These are phyloP conservation scores for Geotrichum histeridarum DNA, from an alignment of 1,139 yeast species.

Conservation along the genomic window DNA sequence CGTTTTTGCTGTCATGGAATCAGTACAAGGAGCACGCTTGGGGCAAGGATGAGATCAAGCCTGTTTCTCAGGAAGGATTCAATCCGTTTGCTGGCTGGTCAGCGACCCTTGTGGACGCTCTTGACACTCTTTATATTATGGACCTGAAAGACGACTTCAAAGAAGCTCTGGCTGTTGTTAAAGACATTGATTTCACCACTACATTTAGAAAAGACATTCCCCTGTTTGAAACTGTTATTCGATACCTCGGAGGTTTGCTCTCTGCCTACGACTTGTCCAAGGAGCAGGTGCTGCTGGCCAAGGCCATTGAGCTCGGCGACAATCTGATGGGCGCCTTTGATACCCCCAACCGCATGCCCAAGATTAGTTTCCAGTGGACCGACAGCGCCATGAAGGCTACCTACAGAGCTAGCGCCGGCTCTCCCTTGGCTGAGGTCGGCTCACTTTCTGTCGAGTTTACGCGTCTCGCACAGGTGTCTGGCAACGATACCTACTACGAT, in stretches of 20 bases:
- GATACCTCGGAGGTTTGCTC: conserved; percentile 68
- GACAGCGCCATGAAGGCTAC: conserved; percentile 36
- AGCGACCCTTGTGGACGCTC: conserved; percentile 56
- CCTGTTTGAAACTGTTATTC: conserved; percentile 63
- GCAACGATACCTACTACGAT: conserved; percentile 47
- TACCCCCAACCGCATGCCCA: conserved; percentile 64
- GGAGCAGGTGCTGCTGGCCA: conserved; percentile 44
- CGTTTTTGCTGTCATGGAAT: conserved; percentile 55
- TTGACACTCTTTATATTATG: conserved; percentile 66
- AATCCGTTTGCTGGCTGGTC: conserved; percentile 49
- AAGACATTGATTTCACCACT: conserved; percentile 49
- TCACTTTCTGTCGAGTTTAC: conserved; percentile 67
- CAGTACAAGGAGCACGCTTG: conserved; percentile 56
- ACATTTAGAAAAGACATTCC: conserved; percentile 47
- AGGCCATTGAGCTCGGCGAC: conserved; percentile 60
- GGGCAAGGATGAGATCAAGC: conserved; percentile 60
- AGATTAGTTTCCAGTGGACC: conserved; percentile 55
- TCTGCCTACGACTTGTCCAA: conserved; percentile 63
- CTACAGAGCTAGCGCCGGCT: conserved; percentile 34
- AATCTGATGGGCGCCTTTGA: conserved; percentile 64
- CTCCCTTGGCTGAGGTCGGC: conserved; percentile 62
- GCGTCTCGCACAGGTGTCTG: conserved; percentile 61
- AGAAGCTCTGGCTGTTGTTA: conserved; percentile 50
- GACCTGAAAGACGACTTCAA: conserved; percentile 51
- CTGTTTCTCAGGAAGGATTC: conserved; percentile 34